A percentile compares a stretch with the other conserved stretches of the same genome.
Conservation (phyloP, 306 rosid genomes). For the Trifolium dubium region DNA sequence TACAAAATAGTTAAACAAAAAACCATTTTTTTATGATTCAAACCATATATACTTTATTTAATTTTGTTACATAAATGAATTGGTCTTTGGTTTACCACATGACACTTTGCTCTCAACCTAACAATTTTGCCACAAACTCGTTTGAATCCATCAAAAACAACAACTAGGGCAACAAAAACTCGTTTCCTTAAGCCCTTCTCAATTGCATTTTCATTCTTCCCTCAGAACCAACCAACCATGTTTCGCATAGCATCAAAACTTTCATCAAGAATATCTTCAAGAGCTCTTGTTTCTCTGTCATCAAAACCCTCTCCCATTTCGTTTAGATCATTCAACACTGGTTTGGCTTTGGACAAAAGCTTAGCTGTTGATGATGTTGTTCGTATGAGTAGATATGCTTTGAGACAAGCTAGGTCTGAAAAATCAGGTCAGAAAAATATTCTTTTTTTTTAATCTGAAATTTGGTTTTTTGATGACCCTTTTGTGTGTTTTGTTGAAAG, state of each 20-base stretch:
- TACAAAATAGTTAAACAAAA: no score
- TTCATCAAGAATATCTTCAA: conserved; percentile 50
- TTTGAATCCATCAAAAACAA: background rate
- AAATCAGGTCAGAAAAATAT: conserved; percentile 61
- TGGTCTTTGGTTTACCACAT: background rate
- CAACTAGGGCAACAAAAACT: background rate
- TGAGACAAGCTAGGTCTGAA: conserved; percentile 71
- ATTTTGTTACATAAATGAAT: background rate
- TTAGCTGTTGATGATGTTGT: conserved; percentile 62
- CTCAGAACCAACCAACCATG: conserved; percentile 44
- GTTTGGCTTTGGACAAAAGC: conserved; percentile 43
- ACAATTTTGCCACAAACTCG: background rate
- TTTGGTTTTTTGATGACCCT: conserved; percentile 32
- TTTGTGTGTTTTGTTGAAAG: conserved; percentile 1
- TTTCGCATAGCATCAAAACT: conserved; percentile 52
- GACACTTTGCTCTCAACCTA: background rate
- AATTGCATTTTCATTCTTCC: background rate
- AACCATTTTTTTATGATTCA: no score
- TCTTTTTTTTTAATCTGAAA: background rate
- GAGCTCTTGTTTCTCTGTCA: conserved; percentile 35
- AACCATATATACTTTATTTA: no score
- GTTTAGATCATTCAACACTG: conserved; percentile 55
- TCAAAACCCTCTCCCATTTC: conserved; percentile 44
- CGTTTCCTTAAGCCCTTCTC: background rate
- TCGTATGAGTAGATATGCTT: conserved; percentile 80